Evolutionary conservation across 1,139 yeast species (phyloP).

Genomic region (Kurtzmaniella natalensis): DNA sequence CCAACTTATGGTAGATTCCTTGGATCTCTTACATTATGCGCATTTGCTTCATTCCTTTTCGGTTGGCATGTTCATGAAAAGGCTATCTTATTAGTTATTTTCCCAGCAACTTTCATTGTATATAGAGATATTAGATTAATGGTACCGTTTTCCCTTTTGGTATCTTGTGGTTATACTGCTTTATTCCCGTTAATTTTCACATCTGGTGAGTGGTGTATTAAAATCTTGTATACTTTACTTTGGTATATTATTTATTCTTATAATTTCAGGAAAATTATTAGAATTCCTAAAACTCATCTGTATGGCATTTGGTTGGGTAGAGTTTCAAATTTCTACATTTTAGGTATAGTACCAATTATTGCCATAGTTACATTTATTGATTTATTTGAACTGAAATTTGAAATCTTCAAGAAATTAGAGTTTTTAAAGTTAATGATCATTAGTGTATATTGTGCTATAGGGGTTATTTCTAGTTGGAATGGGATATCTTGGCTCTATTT

Average conservation of each 20-base stretch:
- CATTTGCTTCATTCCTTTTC: conserved; percentile 83
- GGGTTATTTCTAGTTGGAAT: conserved; percentile 83
- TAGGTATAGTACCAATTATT: conserved; percentile 66
- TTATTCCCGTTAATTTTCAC: conserved; percentile 85
- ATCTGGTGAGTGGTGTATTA: conserved; percentile 73
- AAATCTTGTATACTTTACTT: conserved; percentile 70
- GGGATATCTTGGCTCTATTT: conserved; percentile 87
- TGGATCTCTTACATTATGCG: conserved; percentile 85
- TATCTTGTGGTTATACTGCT: conserved; percentile 81
- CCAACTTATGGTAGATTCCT: conserved; percentile 78
- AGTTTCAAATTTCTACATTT: conserved; percentile 59
- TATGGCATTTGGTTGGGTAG: conserved; percentile 62
- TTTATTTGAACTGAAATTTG: conserved; percentile 49
- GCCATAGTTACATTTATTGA: conserved; percentile 52
- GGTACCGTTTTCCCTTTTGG: conserved; percentile 61
- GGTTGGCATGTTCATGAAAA: conserved; percentile 99
- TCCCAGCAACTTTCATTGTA: conserved; percentile 81
- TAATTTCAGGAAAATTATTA: conserved; percentile 64
- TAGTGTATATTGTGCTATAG: conserved; percentile 83
- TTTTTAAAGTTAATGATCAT: conserved; percentile 77
- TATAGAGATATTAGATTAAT: conserved; percentile 68
- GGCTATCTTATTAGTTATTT: conserved; percentile 83
- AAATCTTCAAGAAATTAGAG: conserved; percentile 50
- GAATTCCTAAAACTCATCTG: conserved; percentile 47
- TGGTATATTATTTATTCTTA: conserved; percentile 81